These are phyloP conservation scores for Cercis canadensis DNA, from an alignment of 306 rosid species.

Conservation along the genomic window DNA sequence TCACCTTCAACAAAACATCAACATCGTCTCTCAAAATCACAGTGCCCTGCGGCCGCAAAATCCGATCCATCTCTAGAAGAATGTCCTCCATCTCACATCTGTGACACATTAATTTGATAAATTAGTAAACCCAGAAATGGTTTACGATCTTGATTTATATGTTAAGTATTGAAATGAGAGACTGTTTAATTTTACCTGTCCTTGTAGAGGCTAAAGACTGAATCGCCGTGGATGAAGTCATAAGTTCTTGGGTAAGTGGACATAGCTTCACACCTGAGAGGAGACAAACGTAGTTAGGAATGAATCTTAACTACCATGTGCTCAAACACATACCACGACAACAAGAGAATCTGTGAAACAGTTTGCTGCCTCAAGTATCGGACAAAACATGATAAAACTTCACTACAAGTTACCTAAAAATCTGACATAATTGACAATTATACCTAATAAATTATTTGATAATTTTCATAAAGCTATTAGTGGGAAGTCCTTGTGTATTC, in stretches of 20 bases:
- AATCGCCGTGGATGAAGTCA: slow-evolving; percentile 92
- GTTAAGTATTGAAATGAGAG: not conserved
- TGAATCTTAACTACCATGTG: slow-evolving; percentile 29
- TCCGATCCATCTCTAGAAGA: slow-evolving; percentile 87
- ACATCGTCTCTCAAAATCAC: slow-evolving; percentile 83
- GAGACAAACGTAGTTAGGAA: slow-evolving; percentile 31
- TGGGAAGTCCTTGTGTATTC: slow-evolving; percentile 1
- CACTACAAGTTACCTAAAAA: slow-evolving; percentile 10
- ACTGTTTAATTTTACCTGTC: slow-evolving; percentile 57
- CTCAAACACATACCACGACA: slow-evolving; percentile 21
- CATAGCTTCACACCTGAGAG: slow-evolving; percentile 92
- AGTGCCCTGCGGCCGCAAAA: slow-evolving; percentile 78
- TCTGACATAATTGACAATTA: not conserved
- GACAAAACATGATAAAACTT: slow-evolving; percentile 7
- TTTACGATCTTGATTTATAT: slow-evolving; percentile 10
- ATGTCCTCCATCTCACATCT: slow-evolving; percentile 80
- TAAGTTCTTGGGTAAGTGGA: slow-evolving; percentile 94
- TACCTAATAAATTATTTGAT: not conserved
- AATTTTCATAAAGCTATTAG: slow-evolving; percentile 2
- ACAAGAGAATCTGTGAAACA: slow-evolving; percentile 22
- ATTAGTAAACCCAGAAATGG: not conserved
- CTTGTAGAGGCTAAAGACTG: slow-evolving; percentile 73
- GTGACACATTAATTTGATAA: slow-evolving; percentile 32
- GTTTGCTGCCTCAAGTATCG: slow-evolving; percentile 19
- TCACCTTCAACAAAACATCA: slow-evolving; percentile 65